Evolutionary conservation across 345 rosid species (phyloP).

Genomic region (Bruguiera sexangula): DNA sequence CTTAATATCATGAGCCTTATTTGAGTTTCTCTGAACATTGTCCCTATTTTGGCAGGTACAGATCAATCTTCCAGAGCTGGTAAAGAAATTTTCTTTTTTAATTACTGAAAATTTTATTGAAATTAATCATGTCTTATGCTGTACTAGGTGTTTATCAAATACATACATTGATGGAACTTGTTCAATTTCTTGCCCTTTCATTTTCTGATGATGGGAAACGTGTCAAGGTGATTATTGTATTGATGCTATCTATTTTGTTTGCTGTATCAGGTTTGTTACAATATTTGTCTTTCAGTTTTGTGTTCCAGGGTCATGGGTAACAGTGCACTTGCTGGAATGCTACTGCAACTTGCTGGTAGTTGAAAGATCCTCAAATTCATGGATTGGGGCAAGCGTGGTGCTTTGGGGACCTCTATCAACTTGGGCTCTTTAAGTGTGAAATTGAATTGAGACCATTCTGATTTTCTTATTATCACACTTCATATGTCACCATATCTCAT

Average conservation of each 20-base stretch:
- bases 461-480: not conserved
- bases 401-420: slow-evolving; percentile 68
- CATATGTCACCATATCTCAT: not conserved
- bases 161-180: slow-evolving; percentile 92
- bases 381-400: slow-evolving; percentile 90
- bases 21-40: not conserved
- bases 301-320: slow-evolving; percentile 94
- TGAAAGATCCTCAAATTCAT: slow-evolving; percentile 79
- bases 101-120: slow-evolving; percentile 8
- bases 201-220: slow-evolving; percentile 91
- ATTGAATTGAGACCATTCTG: not conserved
- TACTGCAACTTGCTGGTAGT: slow-evolving; percentile 81
- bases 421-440: slow-evolving; percentile 75
- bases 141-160: slow-evolving; percentile 89
- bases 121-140: slow-evolving; percentile 26
- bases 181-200: slow-evolving; percentile 70
- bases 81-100: slow-evolving; percentile 19
- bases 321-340: slow-evolving; percentile 97
- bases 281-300: slow-evolving; percentile 56
- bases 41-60: slow-evolving; percentile 48
- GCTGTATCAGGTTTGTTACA: slow-evolving; percentile 1
- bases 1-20: not conserved
- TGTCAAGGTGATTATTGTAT: slow-evolving; percentile 55
- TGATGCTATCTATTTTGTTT: not conserved
- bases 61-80: slow-evolving; percentile 93